A percentile compares a stretch with the other conserved stretches of the same genome.
Conservation (phyloP, 139 green algal species). For the Chlorella sp. region DNA sequence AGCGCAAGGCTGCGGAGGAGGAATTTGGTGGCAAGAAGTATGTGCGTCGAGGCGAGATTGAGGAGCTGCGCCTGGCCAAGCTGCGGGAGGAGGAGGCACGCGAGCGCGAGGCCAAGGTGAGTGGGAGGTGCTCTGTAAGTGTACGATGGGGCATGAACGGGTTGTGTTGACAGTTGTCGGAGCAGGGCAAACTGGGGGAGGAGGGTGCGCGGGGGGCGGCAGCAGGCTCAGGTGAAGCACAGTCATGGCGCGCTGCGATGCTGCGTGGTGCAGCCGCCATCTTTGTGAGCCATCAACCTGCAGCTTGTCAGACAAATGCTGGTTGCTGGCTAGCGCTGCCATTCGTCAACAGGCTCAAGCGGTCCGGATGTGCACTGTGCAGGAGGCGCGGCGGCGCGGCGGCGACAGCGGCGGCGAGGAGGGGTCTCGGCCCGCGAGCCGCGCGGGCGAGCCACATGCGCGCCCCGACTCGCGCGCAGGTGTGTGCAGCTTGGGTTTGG, state of each 20-base stretch:
- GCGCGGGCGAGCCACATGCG: background rate
- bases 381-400: conserved; percentile 11
- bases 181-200: too few relatives aligned
- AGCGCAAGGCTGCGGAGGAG: conserved; percentile 47
- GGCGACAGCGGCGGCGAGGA: background rate
- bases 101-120: conserved; percentile 55
- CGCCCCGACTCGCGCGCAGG: background rate
- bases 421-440: background rate
- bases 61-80: conserved; percentile 48
- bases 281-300: too few relatives aligned
- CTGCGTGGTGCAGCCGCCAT: too few relatives aligned
- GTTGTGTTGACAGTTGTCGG: too few relatives aligned
- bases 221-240: too few relatives aligned
- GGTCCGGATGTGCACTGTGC: background rate
- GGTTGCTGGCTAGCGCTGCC: too few relatives aligned
- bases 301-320: too few relatives aligned
- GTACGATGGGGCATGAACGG: too few relatives aligned
- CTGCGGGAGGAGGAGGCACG: conserved; percentile 56
- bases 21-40: conserved; percentile 60
- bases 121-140: background rate
- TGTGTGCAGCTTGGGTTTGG: too few relatives aligned
- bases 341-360: too few relatives aligned
- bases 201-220: too few relatives aligned
- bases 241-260: too few relatives aligned
- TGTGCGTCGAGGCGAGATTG: conserved; percentile 55